Percentiles rank a stretch among this genome's conserved stretches.
These are phyloP conservation scores for Cladosporium sp. DNA, from an alignment of 2,329 filamentous ascomycete genomes.

Conservation along the genomic window DNA sequence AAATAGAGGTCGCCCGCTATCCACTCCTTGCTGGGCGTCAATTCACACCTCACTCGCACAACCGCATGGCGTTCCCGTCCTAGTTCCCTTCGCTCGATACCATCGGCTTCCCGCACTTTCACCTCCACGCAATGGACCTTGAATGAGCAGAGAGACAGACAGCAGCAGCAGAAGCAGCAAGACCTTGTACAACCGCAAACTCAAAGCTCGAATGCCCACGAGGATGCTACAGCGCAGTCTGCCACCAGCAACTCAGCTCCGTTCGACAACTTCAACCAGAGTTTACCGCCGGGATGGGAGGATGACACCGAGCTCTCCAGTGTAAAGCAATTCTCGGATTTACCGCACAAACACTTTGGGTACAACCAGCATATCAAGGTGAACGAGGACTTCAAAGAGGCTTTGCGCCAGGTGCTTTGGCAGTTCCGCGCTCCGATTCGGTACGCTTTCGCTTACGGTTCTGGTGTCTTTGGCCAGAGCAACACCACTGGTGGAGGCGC, in stretches of 20 bases:
- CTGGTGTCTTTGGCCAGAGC: slow-evolving; percentile 83
- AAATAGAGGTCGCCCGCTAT: slow-evolving; percentile 23
- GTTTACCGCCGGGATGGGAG: slow-evolving; percentile 51
- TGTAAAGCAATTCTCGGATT: slow-evolving; percentile 67
- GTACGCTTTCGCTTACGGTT: slow-evolving; percentile 96
- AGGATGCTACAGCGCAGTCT: slow-evolving; percentile 2
- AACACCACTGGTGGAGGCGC: slow-evolving; percentile 36
- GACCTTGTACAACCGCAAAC: background rate
- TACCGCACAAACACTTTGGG: slow-evolving; percentile 76
- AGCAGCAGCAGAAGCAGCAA: slow-evolving; percentile 3
- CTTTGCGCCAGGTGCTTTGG: slow-evolving; percentile 78
- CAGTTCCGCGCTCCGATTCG: slow-evolving; percentile 88
- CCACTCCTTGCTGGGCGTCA: slow-evolving; percentile 28
- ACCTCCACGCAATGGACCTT: slow-evolving; percentile 14
- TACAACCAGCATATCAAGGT: slow-evolving; percentile 96
- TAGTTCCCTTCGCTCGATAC: slow-evolving; percentile 15
- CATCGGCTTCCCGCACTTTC: slow-evolving; percentile 17
- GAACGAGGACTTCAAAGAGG: slow-evolving; percentile 91
- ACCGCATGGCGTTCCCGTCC: slow-evolving; percentile 29
- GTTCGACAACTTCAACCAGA: background rate
- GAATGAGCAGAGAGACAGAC: slow-evolving; percentile 8
- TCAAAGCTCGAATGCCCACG: slow-evolving; percentile 3
- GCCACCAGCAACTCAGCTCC: background rate
- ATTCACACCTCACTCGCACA: slow-evolving; percentile 29
- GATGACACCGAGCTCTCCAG: slow-evolving; percentile 60